Conservation (phyloP, 805 yeast species). For the Pichia thaimueangensis region DNA sequence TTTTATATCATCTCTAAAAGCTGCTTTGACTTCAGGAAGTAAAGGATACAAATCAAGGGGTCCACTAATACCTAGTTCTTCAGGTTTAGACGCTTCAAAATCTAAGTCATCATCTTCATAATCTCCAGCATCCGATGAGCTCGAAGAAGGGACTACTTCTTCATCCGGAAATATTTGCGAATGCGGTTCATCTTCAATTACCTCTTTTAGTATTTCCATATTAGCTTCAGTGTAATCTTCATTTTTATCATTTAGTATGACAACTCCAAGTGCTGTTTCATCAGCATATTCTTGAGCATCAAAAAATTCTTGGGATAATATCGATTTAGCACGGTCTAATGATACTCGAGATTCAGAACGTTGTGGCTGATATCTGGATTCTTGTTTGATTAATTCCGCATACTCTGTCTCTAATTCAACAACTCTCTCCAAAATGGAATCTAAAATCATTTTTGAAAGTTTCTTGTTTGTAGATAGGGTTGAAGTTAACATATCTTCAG, state of each 20-base stretch:
- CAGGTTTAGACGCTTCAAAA: background rate
- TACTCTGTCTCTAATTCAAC: constrained; percentile 23
- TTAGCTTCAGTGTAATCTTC: no score
- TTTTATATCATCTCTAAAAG: constrained; percentile 53
- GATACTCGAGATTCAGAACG: constrained; percentile 22
- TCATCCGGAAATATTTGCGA: constrained; percentile 2
- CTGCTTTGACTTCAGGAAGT: constrained; percentile 39
- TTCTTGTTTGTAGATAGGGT: constrained; percentile 1
- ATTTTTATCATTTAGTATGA: constrained; percentile 36
- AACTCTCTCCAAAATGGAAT: constrained; percentile 11
- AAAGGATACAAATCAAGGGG: constrained; percentile 57
- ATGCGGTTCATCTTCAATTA: background rate
- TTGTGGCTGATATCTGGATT: constrained; percentile 5
- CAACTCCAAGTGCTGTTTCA: constrained; percentile 44
- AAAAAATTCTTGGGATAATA: constrained; percentile 47
- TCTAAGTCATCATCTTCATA: constrained; percentile 2
- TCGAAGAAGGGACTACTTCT: background rate
- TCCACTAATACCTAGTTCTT: background rate
- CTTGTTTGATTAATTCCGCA: constrained; percentile 18
- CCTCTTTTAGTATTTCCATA: background rate
- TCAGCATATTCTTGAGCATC: constrained; percentile 68
- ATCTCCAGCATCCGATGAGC: background rate
- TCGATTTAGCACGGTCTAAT: constrained; percentile 27
- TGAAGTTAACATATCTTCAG: background rate
- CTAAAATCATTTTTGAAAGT: background rate